These are phyloP conservation scores for Austroboletus festivus DNA, from an alignment of 768 basidiomycete genomes.

Conservation along the genomic window DNA sequence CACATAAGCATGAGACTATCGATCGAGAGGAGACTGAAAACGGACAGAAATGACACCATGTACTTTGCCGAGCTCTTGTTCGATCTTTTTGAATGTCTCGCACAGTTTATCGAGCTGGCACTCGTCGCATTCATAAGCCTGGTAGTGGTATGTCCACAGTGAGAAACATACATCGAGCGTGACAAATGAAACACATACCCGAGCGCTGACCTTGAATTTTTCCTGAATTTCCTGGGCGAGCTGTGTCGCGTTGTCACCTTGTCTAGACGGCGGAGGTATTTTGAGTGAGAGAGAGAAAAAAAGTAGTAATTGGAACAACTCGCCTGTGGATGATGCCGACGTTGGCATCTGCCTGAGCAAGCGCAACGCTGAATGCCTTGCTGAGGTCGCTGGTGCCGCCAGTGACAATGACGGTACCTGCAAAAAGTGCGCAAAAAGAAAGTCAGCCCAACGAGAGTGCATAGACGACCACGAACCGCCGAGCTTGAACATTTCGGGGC, in stretches of 20 bases:
- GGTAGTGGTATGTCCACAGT: too few relatives aligned
- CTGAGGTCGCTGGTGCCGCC: constrained; percentile 66
- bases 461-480: constrained; percentile 22
- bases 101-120: constrained; percentile 42
- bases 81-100: constrained; percentile 45
- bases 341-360: constrained; percentile 52
- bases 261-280: constrained; percentile 39
- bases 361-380: constrained; percentile 47
- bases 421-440: constrained; percentile 9
- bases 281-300: too few relatives aligned
- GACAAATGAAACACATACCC: constrained; percentile 10
- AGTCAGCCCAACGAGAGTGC: background rate
- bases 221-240: constrained; percentile 44
- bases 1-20: background rate
- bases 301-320: background rate
- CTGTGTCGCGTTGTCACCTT: constrained; percentile 44
- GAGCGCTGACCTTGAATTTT: constrained; percentile 44
- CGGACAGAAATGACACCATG: constrained; percentile 55
- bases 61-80: constrained; percentile 42
- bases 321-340: constrained; percentile 63
- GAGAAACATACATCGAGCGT: background rate
- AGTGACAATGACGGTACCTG: constrained; percentile 52
- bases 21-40: background rate
- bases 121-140: constrained; percentile 67
- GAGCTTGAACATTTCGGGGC: constrained; percentile 24